These are phyloP conservation scores for Xylaria grammica DNA, from an alignment of 495 filamentous ascomycete genomes.

Conservation along the genomic window DNA sequence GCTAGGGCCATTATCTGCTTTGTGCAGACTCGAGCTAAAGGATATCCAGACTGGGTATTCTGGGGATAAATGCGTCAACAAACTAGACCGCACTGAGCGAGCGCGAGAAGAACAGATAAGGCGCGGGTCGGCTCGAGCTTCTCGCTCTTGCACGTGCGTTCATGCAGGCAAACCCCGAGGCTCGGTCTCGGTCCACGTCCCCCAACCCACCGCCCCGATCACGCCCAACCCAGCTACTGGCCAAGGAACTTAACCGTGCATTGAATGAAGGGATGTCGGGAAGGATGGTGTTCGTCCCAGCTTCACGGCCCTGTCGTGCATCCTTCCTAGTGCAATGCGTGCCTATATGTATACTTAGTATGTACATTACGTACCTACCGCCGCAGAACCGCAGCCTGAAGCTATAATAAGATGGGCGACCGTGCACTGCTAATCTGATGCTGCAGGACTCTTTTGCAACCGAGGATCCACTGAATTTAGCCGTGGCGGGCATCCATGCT, in stretches of 20 bases:
- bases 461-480: conserved; percentile 5
- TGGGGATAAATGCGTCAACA: neutral
- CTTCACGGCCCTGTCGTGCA: conserved; percentile 9
- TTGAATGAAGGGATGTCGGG: neutral
- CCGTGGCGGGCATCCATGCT: neutral
- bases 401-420: conserved; percentile 2
- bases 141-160: conserved; percentile 6
- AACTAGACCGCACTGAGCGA: neutral
- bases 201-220: conserved; percentile 12
- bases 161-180: conserved; percentile 4
- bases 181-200: conserved; percentile 2
- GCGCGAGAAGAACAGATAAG: neutral
- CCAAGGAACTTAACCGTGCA: neutral
- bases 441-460: conserved; percentile 17
- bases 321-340: neutral
- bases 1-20: neutral
- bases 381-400: too few relatives aligned
- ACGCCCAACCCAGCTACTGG: neutral
- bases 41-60: conserved; percentile 2
- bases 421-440: neutral
- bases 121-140: conserved; percentile 16
- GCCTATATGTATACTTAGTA: neutral
- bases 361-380: too few relatives aligned
- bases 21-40: neutral
- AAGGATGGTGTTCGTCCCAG: conserved; percentile 14